Percentiles rank a stretch among this genome's conserved stretches.
phyloP scores from a whole-genome alignment of 257 asterid species.

The Jaltomata sinuosa region DNA sequence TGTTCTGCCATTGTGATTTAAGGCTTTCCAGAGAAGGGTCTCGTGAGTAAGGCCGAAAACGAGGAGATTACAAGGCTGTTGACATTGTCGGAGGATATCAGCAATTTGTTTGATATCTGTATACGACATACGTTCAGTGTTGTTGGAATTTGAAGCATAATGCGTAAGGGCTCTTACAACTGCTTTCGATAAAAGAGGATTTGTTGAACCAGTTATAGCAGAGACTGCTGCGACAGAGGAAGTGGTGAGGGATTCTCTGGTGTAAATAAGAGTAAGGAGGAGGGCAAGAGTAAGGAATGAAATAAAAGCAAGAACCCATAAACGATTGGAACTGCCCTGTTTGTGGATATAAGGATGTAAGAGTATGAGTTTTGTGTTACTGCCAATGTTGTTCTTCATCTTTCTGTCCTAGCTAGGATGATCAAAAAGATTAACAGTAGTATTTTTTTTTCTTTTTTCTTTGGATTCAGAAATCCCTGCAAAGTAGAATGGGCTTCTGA shows the following conservation, averaged over 20 bases:
- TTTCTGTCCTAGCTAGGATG: neutral
- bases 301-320: conserved; percentile 67
- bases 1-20: conserved; percentile 37
- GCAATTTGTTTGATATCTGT: conserved; percentile 46
- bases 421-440: neutral
- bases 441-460: neutral
- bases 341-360: conserved; percentile 93
- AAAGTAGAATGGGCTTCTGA: neutral
- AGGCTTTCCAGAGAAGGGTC: conserved; percentile 49
- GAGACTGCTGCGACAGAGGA: conserved; percentile 18
- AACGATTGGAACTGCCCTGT: conserved; percentile 65
- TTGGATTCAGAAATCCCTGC: neutral
- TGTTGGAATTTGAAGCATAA: conserved; percentile 44
- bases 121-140: conserved; percentile 34
- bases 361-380: conserved; percentile 66
- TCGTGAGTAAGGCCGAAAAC: conserved; percentile 46
- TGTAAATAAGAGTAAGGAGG: conserved; percentile 66
- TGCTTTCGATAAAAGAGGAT: conserved; percentile 13
- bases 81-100: conserved; percentile 37
- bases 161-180: conserved; percentile 34
- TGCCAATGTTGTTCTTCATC: conserved; percentile 72
- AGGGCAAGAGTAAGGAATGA: conserved; percentile 67
- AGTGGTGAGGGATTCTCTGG: conserved; percentile 52
- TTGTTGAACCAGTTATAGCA: conserved; percentile 4
- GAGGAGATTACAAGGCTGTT: conserved; percentile 41